A percentile compares a stretch with the other conserved stretches of the same genome.
Conservation (phyloP, 2,329 filamentous ascomycete species). For the Cryphonectria radicalis region DNA sequence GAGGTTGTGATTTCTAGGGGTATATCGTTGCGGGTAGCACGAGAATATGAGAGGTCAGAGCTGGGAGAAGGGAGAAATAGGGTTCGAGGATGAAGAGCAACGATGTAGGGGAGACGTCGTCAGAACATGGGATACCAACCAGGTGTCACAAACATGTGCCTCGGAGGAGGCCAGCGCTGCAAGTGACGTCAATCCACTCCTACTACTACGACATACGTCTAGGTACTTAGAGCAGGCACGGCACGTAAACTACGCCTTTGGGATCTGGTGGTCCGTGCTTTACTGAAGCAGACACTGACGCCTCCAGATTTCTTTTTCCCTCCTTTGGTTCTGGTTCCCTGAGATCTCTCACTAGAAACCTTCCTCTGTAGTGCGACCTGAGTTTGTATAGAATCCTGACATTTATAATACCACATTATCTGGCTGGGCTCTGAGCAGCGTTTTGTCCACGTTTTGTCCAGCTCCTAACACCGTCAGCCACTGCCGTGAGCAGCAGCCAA, state of each 20-base stretch:
- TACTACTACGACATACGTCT: not conserved
- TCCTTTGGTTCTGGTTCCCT: too few relatives aligned
- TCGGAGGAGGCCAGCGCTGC: not conserved
- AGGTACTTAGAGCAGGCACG: not conserved
- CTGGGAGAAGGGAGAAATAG: not conserved
- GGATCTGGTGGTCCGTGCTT: not conserved
- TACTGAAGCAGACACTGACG: not conserved
- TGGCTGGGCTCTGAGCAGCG: too few relatives aligned
- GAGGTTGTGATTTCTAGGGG: slow-evolving; percentile 37
- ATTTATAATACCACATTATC: too few relatives aligned
- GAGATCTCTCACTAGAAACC: too few relatives aligned
- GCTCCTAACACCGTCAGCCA: not conserved
- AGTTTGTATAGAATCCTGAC: too few relatives aligned
- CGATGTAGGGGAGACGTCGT: not conserved
- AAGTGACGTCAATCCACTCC: slow-evolving; percentile 1
- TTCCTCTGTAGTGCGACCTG: too few relatives aligned
- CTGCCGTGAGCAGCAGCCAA: not conserved
- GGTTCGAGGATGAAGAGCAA: not conserved
- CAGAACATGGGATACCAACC: not conserved
- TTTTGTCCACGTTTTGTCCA: not conserved
- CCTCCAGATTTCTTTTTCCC: too few relatives aligned
- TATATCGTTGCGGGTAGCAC: not conserved
- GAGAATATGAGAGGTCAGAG: not conserved
- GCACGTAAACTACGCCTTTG: not conserved
- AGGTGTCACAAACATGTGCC: not conserved